Conservation (phyloP, 1,284 basidiomycete genomes). For the Ceratobasidium sp. region DNA sequence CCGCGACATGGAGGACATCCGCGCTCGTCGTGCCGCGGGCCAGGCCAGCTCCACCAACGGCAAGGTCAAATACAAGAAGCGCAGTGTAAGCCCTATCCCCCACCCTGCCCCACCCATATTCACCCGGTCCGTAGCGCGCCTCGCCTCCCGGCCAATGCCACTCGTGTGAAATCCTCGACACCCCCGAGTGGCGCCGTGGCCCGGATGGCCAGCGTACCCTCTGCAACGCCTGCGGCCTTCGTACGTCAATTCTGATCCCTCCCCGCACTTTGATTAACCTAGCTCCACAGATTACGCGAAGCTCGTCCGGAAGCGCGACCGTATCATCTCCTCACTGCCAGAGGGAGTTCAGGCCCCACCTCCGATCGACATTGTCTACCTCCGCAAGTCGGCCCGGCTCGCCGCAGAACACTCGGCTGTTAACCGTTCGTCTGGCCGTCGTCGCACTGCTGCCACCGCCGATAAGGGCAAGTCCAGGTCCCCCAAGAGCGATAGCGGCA, state of each 20-base stretch:
- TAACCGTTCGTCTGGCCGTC: constrained; percentile 14
- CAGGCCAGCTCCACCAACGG: background rate
- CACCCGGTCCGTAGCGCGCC: constrained; percentile 25
- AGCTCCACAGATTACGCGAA: constrained; percentile 46
- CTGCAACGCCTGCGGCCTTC: constrained; percentile 47
- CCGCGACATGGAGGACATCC: constrained; percentile 40
- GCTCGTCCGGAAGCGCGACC: constrained; percentile 42
- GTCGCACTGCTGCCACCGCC: background rate
- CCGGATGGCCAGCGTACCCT: constrained; percentile 46
- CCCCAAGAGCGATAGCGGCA: background rate
- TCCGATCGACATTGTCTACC: constrained; percentile 29
- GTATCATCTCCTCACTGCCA: constrained; percentile 14
- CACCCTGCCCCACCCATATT: background rate
- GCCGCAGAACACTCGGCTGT: constrained; percentile 33
- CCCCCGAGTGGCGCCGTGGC: constrained; percentile 47
- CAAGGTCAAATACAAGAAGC: constrained; percentile 46
- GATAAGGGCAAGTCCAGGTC: background rate
- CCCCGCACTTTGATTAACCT: background rate
- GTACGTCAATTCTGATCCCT: constrained; percentile 33
- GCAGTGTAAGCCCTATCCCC: constrained; percentile 38
- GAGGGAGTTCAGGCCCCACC: constrained; percentile 9
- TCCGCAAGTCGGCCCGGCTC: constrained; percentile 25
- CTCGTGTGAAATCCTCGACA: constrained; percentile 44
- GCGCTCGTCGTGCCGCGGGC: constrained; percentile 5
- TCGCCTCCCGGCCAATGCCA: constrained; percentile 44